Evolutionary conservation across 78 protist species (phyloP), one percentile per base, ranked within the genome.

Genomic region (Dictyostelium capitatum): DNA sequence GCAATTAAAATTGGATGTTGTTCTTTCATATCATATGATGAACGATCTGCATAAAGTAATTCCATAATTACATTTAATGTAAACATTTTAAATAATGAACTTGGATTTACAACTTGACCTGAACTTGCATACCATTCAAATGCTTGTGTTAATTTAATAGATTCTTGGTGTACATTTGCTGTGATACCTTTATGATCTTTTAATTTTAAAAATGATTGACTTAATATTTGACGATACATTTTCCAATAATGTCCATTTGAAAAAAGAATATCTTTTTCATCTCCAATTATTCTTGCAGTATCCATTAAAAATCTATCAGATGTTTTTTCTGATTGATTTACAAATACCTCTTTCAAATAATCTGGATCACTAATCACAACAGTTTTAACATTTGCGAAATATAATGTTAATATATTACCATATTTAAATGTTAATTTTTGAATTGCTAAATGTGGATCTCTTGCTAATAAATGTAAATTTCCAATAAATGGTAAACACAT

Each of bases 191-290:
- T 19, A 64, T 87, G 78, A 11, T 28, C 23, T 51, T 65, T 87
- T 46, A 87, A 25, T 48, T 51, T 74, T 37, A 25, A 20, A 17
- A 87, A 70, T 53, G 82, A 77, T 17, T 19, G 19, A 3, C 74
- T 25, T 0, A 87, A 17, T 1, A 87, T 23, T 9, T 59, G 37
- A 51, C 93, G 57, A 47, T 59, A 77, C 53, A 54, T 74, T 70
- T 77, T 87, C 93, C 93, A 87, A 77, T 87, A 87, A 20, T 74
- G 83, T 30, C 93, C 93, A 87, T 87, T 87, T 3, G 84, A 77
- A 37, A 87, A 87, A 25, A 87, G 67, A 7, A 87, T 47, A 50
- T 87, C 84, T 12, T 28, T 74, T 30, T 77, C 59, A 47, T 87
- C 65, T 8, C 93, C 93, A 64, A 87, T 87, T 11, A 87, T 48